phyloP scores from a whole-genome alignment of 2,329 filamentous ascomycete genomes.

The Aquanectria penicillioides region DNA sequence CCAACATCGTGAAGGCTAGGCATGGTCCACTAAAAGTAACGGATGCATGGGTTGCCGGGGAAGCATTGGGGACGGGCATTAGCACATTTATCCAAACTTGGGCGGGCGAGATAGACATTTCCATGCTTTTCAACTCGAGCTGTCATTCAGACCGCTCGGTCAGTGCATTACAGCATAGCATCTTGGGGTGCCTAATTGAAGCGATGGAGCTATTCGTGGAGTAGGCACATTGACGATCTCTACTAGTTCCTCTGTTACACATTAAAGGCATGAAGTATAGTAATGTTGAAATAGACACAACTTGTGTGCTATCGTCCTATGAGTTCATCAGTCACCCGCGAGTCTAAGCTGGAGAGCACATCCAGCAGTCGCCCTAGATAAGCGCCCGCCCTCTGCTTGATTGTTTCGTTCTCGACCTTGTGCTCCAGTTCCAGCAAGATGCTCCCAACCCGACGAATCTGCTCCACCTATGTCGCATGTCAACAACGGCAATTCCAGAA shows the following conservation, averaged over 20 bases:
- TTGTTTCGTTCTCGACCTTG: background rate
- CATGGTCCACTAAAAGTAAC: background rate
- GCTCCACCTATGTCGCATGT: conserved; percentile 6
- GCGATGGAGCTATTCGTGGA: no score
- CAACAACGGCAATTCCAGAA: background rate
- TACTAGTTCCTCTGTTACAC: no score
- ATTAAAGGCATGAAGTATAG: no score
- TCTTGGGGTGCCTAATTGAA: no score
- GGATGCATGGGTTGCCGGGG: conserved; percentile 1
- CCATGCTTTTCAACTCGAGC: conserved; percentile 1
- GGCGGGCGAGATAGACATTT: background rate
- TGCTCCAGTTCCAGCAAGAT: conserved; percentile 15
- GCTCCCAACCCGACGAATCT: conserved; percentile 14
- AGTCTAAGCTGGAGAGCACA: background rate
- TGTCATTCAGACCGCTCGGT: no score
- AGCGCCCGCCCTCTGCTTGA: background rate
- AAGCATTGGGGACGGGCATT: background rate
- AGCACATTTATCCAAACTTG: conserved; percentile 8
- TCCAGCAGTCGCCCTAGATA: background rate
- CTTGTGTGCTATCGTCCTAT: no score
- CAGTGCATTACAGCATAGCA: no score
- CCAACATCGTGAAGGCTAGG: background rate
- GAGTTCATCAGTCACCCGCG: background rate
- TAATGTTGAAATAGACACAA: no score
- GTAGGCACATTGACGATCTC: no score